Base-by-base conservation (phyloP, 2,329 filamentous ascomycete species). In the Penicillium decumbens region DNA sequence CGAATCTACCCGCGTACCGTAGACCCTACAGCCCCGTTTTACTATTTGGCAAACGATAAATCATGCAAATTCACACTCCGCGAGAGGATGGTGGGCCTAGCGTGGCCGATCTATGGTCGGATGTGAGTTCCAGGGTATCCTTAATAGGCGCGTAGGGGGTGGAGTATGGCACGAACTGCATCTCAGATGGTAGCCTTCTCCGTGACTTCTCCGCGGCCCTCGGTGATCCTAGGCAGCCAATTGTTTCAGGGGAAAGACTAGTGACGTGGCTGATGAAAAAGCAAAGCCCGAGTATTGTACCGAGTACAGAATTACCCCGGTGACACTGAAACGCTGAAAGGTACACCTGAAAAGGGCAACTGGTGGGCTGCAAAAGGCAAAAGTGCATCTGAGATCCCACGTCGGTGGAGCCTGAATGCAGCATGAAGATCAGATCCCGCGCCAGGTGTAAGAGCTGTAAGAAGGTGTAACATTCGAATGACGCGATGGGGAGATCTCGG, bases 351-450 rank as follows among this genome's bases (percentile, higher is more conserved):
- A 41, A 35, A 41, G 32, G 23, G 24, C 41, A 41, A 41, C 44
- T 35, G 15, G 15, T 40, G 52, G 46, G 30, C 15, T 24, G 47
- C 33, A 20, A 37, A 20, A 37, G 33, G 33, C 8, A 20, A 37
- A 20, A 10, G 33, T 12, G 33, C 15, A 55, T 48, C 50, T 42
- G n/a, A 53, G 47, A 55, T 53, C 47, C 42, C 48, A 51, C 47
- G 45, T 50, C 50, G 47, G 35, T 24, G 39, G 28, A 25, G 15
- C 15, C 15, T 18, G 15, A 18, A 51, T 49, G 50, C 53, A 51
- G 18, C 13, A 32, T 39, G 50, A 46, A 49, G 50, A 53, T 53
- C 53, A 27, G 40, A 41, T 33, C 24, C 28, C 32, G 32, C 29
- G 39, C 15, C 15, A 18, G 15, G 15, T 18, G 15, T 18, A 18